These are phyloP conservation scores for Datura wrightii DNA, from an alignment of 257 asterid species.

Conservation along the genomic window DNA sequence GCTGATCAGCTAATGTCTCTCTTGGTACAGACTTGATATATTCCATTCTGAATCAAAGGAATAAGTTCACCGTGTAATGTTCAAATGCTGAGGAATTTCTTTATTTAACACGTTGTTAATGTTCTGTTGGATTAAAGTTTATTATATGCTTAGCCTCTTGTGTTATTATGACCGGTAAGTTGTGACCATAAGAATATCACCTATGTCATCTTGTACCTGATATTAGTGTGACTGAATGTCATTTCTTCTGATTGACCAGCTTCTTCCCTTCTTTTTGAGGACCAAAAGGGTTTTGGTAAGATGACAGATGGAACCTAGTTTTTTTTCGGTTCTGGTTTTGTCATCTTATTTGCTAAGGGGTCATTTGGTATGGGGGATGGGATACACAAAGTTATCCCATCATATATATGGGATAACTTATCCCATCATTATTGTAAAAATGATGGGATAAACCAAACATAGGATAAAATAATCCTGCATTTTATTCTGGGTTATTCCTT, in stretches of 20 bases:
- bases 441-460: too few species aligned
- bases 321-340: not conserved
- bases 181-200: not conserved
- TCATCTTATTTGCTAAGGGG: not conserved
- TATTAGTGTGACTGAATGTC: not conserved
- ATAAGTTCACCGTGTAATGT: not conserved
- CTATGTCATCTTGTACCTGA: not conserved
- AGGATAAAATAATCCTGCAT: too few species aligned
- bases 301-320: not conserved
- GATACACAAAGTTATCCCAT: too few species aligned
- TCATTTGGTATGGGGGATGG: too few species aligned
- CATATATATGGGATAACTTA: too few species aligned
- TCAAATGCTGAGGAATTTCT: not conserved
- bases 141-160: not conserved
- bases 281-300: not conserved
- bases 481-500: too few species aligned
- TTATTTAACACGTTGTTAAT: not conserved
- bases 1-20: constrained; percentile 7
- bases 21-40: not conserved
- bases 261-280: not conserved
- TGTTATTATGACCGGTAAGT: not conserved
- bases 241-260: not conserved
- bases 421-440: too few species aligned
- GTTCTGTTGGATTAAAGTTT: not conserved
- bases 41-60: not conserved